Base-by-base conservation (phyloP, 2,329 filamentous ascomycete species). In the Monosporascus sp. region DNA sequence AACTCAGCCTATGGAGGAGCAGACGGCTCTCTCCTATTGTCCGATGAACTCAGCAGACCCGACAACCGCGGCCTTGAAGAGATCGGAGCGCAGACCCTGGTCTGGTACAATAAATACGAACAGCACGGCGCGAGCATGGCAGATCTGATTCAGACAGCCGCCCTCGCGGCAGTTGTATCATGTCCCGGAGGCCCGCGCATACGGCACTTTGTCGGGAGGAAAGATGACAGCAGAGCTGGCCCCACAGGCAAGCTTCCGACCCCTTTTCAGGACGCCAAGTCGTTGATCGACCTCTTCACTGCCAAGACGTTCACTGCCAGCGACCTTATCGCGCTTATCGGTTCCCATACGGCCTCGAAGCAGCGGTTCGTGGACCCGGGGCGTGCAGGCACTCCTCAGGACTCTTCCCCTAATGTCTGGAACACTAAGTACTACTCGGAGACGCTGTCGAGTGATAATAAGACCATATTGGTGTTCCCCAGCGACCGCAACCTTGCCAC, bases 171-270 rank as follows among this genome's bases (percentile, higher is more conserved):
- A 4, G 76, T 77, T 4, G 72, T 77, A 2, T 70, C 72, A 3
- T 83, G 80, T 52, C 79, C 79, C 0, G 73, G 75, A 16, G 79
- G 80, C 0, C 80, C 79, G 3, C 71, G 73, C 11, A 74, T 82
- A 38, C 65, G 71, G 17, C 73, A 74, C n/a, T 77, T 76, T 54
- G 72, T 78, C 7, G 79, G 80, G 31, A 72, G 80, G 49, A 68
- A 63, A 22, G 79, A 82, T 58, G 69, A 71, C 46, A 61, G 64
- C 16, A 61, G 59, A 7, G 67, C 74, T 3, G 70, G 73, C 0
- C 75, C 75, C 0, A 64, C 68, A 3, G 74, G 73, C 6, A 70
- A 75, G 37, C 71, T 83, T 7, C 79, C 81, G 0, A 61, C 69
- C 34, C 69, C 71, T 0, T 67, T 70, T 44, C 69, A 70, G 46